Evolutionary conservation across 78 protist species (phyloP).

Genomic region (slime mould (Dictyostelium discoideum)): DNA sequence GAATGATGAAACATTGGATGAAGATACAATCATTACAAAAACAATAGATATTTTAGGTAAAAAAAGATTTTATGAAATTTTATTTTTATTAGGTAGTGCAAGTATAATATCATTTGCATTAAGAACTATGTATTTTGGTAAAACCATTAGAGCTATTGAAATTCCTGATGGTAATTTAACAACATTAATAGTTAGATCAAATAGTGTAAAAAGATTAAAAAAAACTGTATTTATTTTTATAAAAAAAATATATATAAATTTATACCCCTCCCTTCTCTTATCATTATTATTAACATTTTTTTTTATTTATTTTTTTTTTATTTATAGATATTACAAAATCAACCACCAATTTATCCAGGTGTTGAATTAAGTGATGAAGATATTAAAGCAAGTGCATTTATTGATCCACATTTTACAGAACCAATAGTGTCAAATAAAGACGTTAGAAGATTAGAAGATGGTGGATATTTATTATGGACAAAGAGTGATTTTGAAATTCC

Average conservation of each 20-base stretch:
- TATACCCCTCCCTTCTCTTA: too few species aligned
- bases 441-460: conserved; percentile 57
- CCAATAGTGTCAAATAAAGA: conserved; percentile 39
- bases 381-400: conserved; percentile 61
- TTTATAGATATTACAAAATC: conserved; percentile 23
- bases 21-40: not conserved
- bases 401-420: conserved; percentile 73
- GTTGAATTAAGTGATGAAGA: conserved; percentile 23
- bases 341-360: conserved; percentile 67
- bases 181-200: conserved; percentile 27
- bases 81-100: conserved; percentile 60
- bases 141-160: conserved; percentile 67
- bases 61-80: conserved; percentile 35
- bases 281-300: not conserved
- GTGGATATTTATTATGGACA: conserved; percentile 70
- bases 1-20: conserved; percentile 2
- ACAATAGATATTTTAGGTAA: not conserved
- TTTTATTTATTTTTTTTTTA: not conserved
- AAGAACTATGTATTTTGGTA: conserved; percentile 63
- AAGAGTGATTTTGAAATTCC: conserved; percentile 59
- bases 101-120: conserved; percentile 36
- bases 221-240: not conserved
- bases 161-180: conserved; percentile 78
- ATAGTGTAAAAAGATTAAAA: conserved; percentile 14
- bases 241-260: too few species aligned